Evolutionary conservation across 2,329 filamentous ascomycete genomes (phyloP), one percentile per base, ranked within the genome.

Genomic region (Thermomyces lanuginosus): DNA sequence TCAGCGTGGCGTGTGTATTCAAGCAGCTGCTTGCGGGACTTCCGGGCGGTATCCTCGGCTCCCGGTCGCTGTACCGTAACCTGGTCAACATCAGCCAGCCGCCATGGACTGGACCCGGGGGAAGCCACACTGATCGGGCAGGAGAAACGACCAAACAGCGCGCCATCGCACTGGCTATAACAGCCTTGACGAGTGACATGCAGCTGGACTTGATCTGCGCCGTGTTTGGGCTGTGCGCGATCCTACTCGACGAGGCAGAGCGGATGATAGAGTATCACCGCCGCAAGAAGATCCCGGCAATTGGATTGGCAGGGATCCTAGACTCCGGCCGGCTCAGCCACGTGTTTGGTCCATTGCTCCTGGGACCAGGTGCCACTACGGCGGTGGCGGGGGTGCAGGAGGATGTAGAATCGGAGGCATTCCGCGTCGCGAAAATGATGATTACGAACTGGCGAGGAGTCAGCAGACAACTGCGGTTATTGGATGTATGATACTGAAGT

Each of bases 191-290:
- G 7, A 45, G 37, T 22, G 43, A 52, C 18, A 48, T 53, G 43
- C 50, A 56, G 29, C 38, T 53, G 21, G 49, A 52, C 14, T 41
- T 58, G 12, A 49, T 56, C 29, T 57, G 52, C 29, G 47, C 47
- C 1, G 44, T 56, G 1, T 53, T 57, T 30, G 54, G 53, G 5
- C 35, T 57, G 8, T 44, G 53, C 22, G 34, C 43, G 9, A 32
- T 45, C 7, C 34, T 55, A 15, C 30, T 48, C 7, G 40, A 49
- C 26, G 43, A 48, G 29, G 42, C 39, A 3, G 36, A 39, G 10
- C 38, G 39, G 9, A 15, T 31, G 26, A 26, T 32, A 8, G 34
- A 41, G 22, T 31, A 37, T 13, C 37, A 43, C 21, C 22, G 29
- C 20, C 33, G 33, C 13, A 31, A 32, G 11, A 28, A 34, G 6